Base-by-base conservation (phyloP, 2,329 filamentous ascomycete species). In the Aspergillus carbonarius region DNA sequence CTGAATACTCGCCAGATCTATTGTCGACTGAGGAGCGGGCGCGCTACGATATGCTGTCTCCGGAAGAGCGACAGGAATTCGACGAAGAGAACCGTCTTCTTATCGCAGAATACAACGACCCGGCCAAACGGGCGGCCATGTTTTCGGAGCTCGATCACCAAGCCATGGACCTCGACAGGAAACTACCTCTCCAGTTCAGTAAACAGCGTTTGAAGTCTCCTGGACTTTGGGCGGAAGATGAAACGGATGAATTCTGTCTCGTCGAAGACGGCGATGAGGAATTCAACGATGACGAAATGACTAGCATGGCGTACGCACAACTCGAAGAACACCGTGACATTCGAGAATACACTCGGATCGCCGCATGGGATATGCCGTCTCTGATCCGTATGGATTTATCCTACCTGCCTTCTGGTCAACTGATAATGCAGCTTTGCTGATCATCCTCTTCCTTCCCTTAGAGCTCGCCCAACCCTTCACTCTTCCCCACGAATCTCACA, bases 351-450 rank as follows among this genome's bases (percentile, higher is more conserved):
- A 88, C 90, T 49, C 85, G 95, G 54, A 82, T 96, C 66, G 87
- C 90, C 48, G 92, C 92, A 23, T 99, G 95, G 93, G 95, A 99
- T 76, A 91, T 99, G 89, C 95, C 95, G 9, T 79, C 96, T 62
- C 81, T 99, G 60, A 86, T 88, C 59, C 90, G 93, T 96, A 85
- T 75, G 91, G 53, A 52, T 25, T 30, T 10, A 12, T 12, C 30
- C 30, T 32, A 32, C 9, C 30, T 32, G 9, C 10, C 9, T 12
- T 32, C 30, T 32, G 30, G 30, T 32, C 30, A 32, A 32, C 30
- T 32, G 30, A 32, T 32, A 32, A 10, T 32, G 30, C 30, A 10
- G 30, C 23, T 44, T 37, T 34, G 23, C 46, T 39, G 13, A 25
- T 23, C 12, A 17, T n/a, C 18, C 17, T 32, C 30, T 32, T 32